Base-by-base conservation (phyloP, 805 yeast genomes). In the Candida odintsovae region DNA sequence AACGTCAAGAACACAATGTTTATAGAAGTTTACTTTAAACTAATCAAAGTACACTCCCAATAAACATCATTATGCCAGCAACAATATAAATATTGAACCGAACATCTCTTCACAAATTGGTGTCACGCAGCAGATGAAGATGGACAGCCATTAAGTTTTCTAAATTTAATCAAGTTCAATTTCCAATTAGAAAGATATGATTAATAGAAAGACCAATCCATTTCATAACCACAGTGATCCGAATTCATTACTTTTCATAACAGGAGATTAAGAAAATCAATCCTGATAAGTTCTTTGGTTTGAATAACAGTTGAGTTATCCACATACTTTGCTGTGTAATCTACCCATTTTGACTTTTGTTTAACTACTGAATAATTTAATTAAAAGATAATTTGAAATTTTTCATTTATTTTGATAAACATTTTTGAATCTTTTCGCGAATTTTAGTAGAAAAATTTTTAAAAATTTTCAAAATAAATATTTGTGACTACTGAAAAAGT, bases 301-400 rank as follows among this genome's bases (percentile, higher is more conserved):
- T 33, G 36, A n/a, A 33, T 33, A 33, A 33, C 36, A 33, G 43
- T 45, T 40, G 49, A 50, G 43, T 50, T 45, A 50, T 48, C 49
- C 54, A 86, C 95, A 80, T 86, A 86, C 95, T 75, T 86, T 78
- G 78, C 96, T 86, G 89, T 92, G 98, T 90, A 92, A 83, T 81
- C 99, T 96, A 90, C 96, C 99, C 99, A 92, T 92, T 73, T 80
- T 86, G 82, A 76, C 68, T 71, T 42, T 33, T 4, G 36, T 33
- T 28, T 33, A 20, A n/a, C n/a, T n/a, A n/a, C n/a, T n/a, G n/a
- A n/a, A n/a, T n/a, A n/a, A n/a, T n/a, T n/a, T n/a, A n/a, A n/a
- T n/a, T n/a, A n/a, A n/a, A n/a, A n/a, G n/a, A n/a, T n/a, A n/a
- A 33, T 6, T 16, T 16, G 36, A 33, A 33, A 16, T 33, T 36